phyloP scores from a whole-genome alignment of 2,329 filamentous ascomycete species.

The Pestalotiopsis sp. region DNA sequence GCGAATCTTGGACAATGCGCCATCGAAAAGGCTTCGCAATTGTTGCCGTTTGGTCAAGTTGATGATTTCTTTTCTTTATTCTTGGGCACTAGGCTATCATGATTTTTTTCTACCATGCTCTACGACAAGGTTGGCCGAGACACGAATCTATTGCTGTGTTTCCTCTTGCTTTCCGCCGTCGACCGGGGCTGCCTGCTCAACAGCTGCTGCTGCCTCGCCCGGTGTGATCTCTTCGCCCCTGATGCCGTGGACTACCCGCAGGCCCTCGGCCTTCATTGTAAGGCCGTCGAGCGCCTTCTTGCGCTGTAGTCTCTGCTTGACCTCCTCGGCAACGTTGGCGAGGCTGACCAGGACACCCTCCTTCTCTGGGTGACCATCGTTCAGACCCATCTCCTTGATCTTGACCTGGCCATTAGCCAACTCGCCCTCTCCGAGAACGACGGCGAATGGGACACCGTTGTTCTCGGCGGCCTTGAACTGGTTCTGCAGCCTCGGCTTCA shows the following conservation, averaged over 20 bases:
- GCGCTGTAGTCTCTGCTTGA: slow-evolving; percentile 45
- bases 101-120: neutral
- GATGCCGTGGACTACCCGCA: slow-evolving; percentile 50
- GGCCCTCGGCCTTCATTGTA: slow-evolving; percentile 44
- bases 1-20: neutral
- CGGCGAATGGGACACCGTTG: slow-evolving; percentile 78
- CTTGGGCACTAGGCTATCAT: neutral
- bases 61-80: neutral
- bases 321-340: slow-evolving; percentile 63
- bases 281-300: slow-evolving; percentile 47
- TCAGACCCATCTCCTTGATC: slow-evolving; percentile 75
- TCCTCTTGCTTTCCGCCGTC: slow-evolving; percentile 4
- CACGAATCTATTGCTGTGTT: neutral
- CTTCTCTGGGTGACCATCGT: slow-evolving; percentile 87
- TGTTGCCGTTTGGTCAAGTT: neutral
- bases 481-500: slow-evolving; percentile 83
- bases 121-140: neutral
- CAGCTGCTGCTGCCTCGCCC: slow-evolving; percentile 13
- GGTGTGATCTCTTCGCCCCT: slow-evolving; percentile 39
- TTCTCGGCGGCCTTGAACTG: slow-evolving; percentile 92
- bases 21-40: neutral
- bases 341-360: slow-evolving; percentile 78
- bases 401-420: slow-evolving; percentile 80
- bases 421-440: slow-evolving; percentile 93
- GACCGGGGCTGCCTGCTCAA: slow-evolving; percentile 12